Evolutionary conservation across 2,329 filamentous ascomycete species (phyloP), one percentile per base, ranked within the genome.

Genomic region (Clarireedia sp.): DNA sequence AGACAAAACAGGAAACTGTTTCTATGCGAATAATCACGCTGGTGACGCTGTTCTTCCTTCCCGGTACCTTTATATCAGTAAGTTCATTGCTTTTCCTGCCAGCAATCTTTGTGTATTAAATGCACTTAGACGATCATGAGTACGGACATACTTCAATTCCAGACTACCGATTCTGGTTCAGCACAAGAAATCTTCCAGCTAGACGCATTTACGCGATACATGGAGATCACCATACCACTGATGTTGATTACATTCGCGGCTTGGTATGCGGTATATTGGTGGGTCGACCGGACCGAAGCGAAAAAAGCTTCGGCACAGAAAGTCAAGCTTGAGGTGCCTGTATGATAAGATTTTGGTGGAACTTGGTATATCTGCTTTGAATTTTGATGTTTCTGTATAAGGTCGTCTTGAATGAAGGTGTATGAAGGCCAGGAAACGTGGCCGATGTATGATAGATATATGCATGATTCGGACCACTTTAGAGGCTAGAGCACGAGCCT

Each of bases 31-130:
- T 72, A 14, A 74, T 74, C 49, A 74, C 72, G 0, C 59, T 71
- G 0, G 72, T 74, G 1, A 73, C 72, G 0, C 55, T 74, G 0
- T 71, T 75, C 54, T 75, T 73, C 53, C 61, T 75, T 0, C 72
- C 72, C 2, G 72, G 68, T 2, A 74, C 72, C 0, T 75, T 74
- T 57, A 70, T 74, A 7, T 71, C 71, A 8, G 72, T 74, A 66
- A 62, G 70, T 53, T 19, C 47, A 16, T n/a, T n/a, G 5, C 4
- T 33, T 53, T 36, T 23, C 26, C 36, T 21, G 3, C 14, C 29
- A 26, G 14, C 23, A 41, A 36, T 37, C 12, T 17, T n/a, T n/a
- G 3, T 26, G 23, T 16, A n/a, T 29, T 40, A 9, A 17, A 46
- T 47, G 29, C 19, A 16, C 8, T 12, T 47, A 73, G 71, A 74